Evolutionary conservation across 108 stramenopile species (phyloP), one percentile per base, ranked within the genome.

Genomic region (Cylindrotheca closterium): DNA sequence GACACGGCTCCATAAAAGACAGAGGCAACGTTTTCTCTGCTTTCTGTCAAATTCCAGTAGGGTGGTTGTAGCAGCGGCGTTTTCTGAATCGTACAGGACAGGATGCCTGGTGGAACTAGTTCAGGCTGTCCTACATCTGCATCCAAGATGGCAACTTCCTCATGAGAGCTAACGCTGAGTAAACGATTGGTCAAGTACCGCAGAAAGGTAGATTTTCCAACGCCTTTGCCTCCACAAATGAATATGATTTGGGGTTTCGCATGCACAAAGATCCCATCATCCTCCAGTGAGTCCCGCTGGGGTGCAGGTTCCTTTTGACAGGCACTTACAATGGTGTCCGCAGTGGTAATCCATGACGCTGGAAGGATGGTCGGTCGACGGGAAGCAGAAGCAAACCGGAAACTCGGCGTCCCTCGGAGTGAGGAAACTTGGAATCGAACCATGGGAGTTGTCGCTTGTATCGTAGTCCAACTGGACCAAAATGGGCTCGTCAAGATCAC

Each of bases 71-170:
- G 51, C 48, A 96, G 53, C 4, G 95, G 95, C n/a, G 55, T 53
- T 12, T 71, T 53, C 17, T 92, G 74, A 28, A 87, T 57, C 8
- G 85, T 79, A 51, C 94, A 61, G 0, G 87, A 70, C 3, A 96
- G 50, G 51, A 93, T 71, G 29, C 96, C 96, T 12, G 96, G 95
- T 33, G 91, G 85, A 61, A 78, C 71, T 51, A 96, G 63, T 73
- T 96, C 96, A 15, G 96, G 95, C 74, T 97, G 96, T 25, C 96
- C 96, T 1, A 79, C 78, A 47, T 97, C 96, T 22, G 84, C 80
- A 77, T 97, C 95, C 51, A 97, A 65, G 49, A 96, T 77, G 27
- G 89, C 86, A 45, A 97, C 86, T 18, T 30, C 29, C 0, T 51
- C 33, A 29, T 51, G 55, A 8, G 1, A 0, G 23, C 4, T 24